Percentiles rank a stretch among this genome's conserved stretches.
These are phyloP conservation scores for Agrostemma githago DNA, from an alignment of 148 eudicot species.

Conservation along the genomic window DNA sequence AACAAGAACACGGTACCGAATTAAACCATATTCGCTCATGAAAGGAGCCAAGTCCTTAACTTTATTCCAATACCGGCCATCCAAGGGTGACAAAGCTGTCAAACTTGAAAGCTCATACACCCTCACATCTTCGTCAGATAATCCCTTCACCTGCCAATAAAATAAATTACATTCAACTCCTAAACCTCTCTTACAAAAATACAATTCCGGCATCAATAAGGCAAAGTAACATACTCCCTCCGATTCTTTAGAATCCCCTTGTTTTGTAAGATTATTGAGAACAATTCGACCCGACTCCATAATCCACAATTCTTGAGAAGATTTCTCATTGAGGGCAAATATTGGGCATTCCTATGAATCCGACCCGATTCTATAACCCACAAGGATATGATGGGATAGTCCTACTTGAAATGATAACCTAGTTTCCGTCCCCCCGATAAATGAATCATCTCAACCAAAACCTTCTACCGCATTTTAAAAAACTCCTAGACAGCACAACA, in stretches of 20 bases:
- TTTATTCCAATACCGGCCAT: slow-evolving; percentile 81
- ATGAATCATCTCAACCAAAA: neutral
- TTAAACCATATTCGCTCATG: slow-evolving; percentile 84
- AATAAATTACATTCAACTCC: neutral
- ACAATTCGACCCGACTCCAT: too few relatives aligned
- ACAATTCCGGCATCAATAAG: neutral
- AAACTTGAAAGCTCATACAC: slow-evolving; percentile 60
- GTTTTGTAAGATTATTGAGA: too few relatives aligned
- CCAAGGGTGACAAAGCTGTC: slow-evolving; percentile 70
- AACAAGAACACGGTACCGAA: slow-evolving; percentile 64
- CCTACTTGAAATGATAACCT: neutral
- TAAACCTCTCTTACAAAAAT: neutral
- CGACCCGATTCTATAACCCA: neutral
- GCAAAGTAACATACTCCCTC: neutral
- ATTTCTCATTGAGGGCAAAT: too few relatives aligned
- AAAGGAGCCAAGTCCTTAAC: slow-evolving; percentile 76
- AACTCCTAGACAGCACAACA: neutral
- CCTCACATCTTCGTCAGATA: slow-evolving; percentile 25
- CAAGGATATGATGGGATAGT: neutral
- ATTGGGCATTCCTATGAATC: neutral
- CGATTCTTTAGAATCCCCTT: too few relatives aligned
- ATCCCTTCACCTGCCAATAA: slow-evolving; percentile 41
- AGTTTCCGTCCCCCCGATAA: neutral
- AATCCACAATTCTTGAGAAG: neutral
- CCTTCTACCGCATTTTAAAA: neutral